Base-by-base conservation (phyloP, 164 flowering plant genomes). In the Saururus chinensis region DNA sequence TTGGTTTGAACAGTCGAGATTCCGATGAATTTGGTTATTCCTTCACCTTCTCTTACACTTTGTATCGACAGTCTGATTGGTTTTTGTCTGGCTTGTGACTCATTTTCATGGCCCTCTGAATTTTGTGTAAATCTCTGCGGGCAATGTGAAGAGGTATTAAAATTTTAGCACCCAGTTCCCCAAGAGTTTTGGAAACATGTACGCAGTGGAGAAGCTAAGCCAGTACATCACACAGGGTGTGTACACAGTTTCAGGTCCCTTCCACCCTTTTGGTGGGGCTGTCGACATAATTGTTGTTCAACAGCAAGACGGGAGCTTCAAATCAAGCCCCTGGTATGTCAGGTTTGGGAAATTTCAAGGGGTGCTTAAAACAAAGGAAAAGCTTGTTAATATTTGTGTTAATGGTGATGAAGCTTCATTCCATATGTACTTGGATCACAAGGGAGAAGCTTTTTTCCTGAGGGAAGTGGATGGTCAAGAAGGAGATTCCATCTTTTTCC, bases 211-310 rank as follows among this genome's bases (percentile, higher is more conserved):
- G 76, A 79, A 81, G 78, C 51, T 92, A 60, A 76, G 96, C 19
- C 83, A 85, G 75, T 87, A 88, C 65, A 82, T 95, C 35, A 60
- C 83, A 40, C 75, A 73, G 11, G 88, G 96, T 2, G 95, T 93
- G 35, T 76, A 76, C 64, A 85, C 89, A 0, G 90, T 90, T 19
- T 82, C 96, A 6, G 95, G 76, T 4, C 91, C 97, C 0, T 91
- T 95, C 70, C 99, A 87, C 61, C 97, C 96, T 4, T 95, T 91
- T 69, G 96, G 99, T 25, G 99, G 99, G 13, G 96, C 96, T 51
- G 92, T 93, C n/a, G 99, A 95, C 72, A 86, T 91, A 9, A 79
- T 95, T 60, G 97, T 88, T 22, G 99, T 93, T 17, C 76, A 87
- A 60, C 99, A 93, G 66, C 85, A 72, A 62, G 99, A 95, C 71